Evolutionary conservation across 225 moss, liverwort and hornwort genomes (phyloP).

Genomic region (Marchantia paleacea): DNA sequence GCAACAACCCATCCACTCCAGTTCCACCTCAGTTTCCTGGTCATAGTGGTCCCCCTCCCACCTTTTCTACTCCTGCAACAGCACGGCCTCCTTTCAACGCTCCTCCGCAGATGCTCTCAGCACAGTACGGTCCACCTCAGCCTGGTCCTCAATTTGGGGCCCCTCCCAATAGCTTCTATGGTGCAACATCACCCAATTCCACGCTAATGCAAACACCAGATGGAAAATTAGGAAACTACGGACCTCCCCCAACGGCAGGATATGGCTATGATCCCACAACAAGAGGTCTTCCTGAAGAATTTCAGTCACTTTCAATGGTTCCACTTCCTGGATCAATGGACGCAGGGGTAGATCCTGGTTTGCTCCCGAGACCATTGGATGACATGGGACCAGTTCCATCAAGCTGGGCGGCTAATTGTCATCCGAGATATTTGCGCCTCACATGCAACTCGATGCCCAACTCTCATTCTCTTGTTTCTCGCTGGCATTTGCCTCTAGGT

Average conservation of each 20-base stretch:
- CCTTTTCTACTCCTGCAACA: slow-evolving; percentile 4
- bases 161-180: slow-evolving; percentile 55
- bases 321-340: slow-evolving; percentile 82
- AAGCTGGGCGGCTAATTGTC: slow-evolving; percentile 57
- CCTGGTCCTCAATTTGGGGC: slow-evolving; percentile 31
- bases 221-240: slow-evolving; percentile 31
- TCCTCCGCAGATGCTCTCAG: slow-evolving; percentile 14
- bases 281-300: slow-evolving; percentile 77
- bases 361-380: slow-evolving; percentile 77
- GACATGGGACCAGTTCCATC: slow-evolving; percentile 44
- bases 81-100: slow-evolving; percentile 1
- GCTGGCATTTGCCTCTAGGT: slow-evolving; percentile 96
- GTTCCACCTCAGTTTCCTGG: slow-evolving; percentile 25
- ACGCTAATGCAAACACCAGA: slow-evolving; percentile 40
- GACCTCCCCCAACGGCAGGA: slow-evolving; percentile 55
- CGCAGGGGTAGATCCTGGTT: slow-evolving; percentile 67
- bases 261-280: slow-evolving; percentile 58
- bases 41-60: slow-evolving; percentile 15
- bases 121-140: slow-evolving; percentile 27
- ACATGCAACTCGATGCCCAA: slow-evolving; percentile 88
- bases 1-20: slow-evolving; percentile 4
- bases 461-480: slow-evolving; percentile 80
- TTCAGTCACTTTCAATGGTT: slow-evolving; percentile 83
- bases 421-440: slow-evolving; percentile 83
- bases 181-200: slow-evolving; percentile 51